phyloP scores from a whole-genome alignment of 169 alveolate genomes.

The Plasmodium inui region DNA sequence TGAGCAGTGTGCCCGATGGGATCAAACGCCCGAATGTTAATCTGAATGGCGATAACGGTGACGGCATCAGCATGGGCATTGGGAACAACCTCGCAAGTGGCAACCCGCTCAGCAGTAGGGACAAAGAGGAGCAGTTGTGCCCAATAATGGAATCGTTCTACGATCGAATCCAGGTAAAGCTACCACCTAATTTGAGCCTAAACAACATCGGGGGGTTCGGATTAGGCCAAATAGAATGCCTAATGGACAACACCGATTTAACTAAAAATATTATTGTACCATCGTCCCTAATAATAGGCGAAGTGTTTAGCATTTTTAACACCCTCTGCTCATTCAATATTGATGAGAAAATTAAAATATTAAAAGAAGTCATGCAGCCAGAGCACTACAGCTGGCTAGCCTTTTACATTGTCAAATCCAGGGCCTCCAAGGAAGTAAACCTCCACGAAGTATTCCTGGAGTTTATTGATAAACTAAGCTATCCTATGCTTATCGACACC shows the following conservation, averaged over 20 bases:
- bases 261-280: slow-evolving; percentile 77
- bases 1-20: neutral
- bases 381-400: slow-evolving; percentile 90
- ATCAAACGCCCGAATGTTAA: neutral
- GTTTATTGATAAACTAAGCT: slow-evolving; percentile 86
- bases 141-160: slow-evolving; percentile 35
- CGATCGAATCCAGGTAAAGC: slow-evolving; percentile 33
- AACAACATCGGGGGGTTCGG: slow-evolving; percentile 59
- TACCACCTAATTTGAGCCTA: slow-evolving; percentile 48
- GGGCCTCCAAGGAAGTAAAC: slow-evolving; percentile 93
- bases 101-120: neutral
- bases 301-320: slow-evolving; percentile 83
- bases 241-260: slow-evolving; percentile 79
- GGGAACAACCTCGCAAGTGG: neutral
- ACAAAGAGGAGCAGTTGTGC: slow-evolving; percentile 18
- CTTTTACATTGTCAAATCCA: slow-evolving; percentile 89
- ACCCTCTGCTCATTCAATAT: slow-evolving; percentile 81
- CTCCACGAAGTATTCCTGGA: slow-evolving; percentile 90
- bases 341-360: slow-evolving; percentile 84
- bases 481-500: slow-evolving; percentile 84
- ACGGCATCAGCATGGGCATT: neutral
- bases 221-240: slow-evolving; percentile 84
- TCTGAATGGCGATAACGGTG: neutral
- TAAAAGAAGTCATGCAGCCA: slow-evolving; percentile 84
- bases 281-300: slow-evolving; percentile 79